Base-by-base conservation (phyloP, 306 rosid genomes). In the Cucurbita moschata region DNA sequence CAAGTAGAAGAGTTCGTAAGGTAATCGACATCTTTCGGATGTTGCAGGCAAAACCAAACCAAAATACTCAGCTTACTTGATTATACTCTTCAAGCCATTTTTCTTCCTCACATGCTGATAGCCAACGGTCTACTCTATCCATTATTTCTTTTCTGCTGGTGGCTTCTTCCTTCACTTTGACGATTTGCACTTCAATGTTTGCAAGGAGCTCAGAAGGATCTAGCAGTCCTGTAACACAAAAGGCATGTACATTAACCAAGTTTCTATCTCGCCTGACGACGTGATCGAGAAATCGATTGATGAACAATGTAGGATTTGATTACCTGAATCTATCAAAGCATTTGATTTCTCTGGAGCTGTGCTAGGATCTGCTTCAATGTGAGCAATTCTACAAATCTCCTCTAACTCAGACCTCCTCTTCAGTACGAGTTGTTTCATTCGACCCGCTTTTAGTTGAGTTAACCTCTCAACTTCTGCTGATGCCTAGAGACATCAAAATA, bases 351-450 rank as follows among this genome's bases (percentile, higher is more conserved):
- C 99, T 35, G 91, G 81, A 68, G 88, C 83, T 63, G 97, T 94
- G 85, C 92, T 89, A 70, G 90, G 76, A 78, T 94, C 99, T 19
- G 99, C 90, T 82, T 89, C 92, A 64, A 87, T 86, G 82, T 89
- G 99, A 78, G 82, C 88, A 79, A 79, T 56, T 83, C 88, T 84
- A 84, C 97, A 94, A 70, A 91, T 77, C 81, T 94, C 96, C 83
- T 94, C 99, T 56, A 94, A 79, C 79, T 90, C 97, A 38, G 81
- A 80, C 78, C 97, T 88, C 87, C 76, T 91, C 77, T 94, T 94
- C 82, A 94, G 82, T 73, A 94, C 97, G 50, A 94, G 97, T 77
- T 94, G 97, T 75, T 89, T 94, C 99, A 94, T 89, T 83, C 97
- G 82, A 85, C 98, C 89, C 53, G 98, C 96, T 83, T 94, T 94